A percentile compares a stretch with the other conserved stretches of the same genome.
Conservation (phyloP, 2,329 filamentous ascomycete genomes). For the Neopestalotiopsis sp. region DNA sequence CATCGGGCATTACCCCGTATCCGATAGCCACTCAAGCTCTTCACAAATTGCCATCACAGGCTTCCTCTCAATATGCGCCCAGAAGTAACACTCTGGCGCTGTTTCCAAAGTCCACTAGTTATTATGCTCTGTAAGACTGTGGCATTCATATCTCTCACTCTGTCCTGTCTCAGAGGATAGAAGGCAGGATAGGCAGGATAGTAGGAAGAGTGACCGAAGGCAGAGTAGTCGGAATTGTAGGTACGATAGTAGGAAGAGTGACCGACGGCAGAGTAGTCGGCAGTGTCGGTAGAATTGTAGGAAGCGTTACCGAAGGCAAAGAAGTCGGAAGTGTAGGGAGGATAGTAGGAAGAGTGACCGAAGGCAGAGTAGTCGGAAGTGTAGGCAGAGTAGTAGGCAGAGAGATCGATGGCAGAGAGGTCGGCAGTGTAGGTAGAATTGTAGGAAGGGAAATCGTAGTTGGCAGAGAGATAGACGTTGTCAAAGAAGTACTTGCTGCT, state of each 20-base stretch:
- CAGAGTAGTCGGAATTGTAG: not conserved
- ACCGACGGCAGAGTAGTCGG: not conserved
- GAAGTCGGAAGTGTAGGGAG: not conserved
- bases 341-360: not conserved
- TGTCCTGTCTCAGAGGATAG: no score
- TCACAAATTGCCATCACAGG: no score
- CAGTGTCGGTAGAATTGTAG: not conserved
- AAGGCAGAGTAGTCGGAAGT: not conserved
- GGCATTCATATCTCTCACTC: no score
- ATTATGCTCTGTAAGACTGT: no score
- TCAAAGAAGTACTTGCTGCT: not conserved
- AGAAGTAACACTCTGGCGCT: no score
- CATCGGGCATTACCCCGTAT: no score
- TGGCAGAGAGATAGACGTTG: not conserved
- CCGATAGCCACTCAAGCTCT: no score
- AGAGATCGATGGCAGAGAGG: not conserved
- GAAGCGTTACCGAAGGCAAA: not conserved
- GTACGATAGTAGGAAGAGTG: not conserved
- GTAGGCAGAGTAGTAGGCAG: not conserved
- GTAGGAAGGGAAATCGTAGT: not conserved
- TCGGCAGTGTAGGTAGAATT: not conserved
- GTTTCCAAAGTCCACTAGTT: no score
- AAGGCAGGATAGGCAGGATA: not conserved
- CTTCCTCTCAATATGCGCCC: no score
- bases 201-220: not conserved